Percentiles rank a stretch among this genome's conserved stretches.
Conservation (phyloP, 2,329 filamentous ascomycete genomes). For the Chrysoporthe austroafricana region DNA sequence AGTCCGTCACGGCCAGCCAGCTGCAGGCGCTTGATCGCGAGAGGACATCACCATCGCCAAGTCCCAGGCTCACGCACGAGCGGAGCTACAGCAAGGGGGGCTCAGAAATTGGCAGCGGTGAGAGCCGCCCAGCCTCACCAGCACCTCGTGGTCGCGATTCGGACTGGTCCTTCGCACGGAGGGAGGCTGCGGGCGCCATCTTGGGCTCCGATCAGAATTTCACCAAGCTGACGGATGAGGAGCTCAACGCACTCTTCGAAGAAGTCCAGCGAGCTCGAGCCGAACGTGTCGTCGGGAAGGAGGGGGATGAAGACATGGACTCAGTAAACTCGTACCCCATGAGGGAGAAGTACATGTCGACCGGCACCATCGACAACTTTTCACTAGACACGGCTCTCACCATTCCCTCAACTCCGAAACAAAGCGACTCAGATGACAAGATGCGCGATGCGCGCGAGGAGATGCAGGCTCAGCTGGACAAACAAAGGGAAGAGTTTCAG, state of each 20-base stretch:
- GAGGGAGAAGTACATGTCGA: constrained; percentile 94
- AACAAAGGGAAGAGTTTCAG: constrained; percentile 81
- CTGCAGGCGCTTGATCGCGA: constrained; percentile 59
- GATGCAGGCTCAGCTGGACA: constrained; percentile 81
- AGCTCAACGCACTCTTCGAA: constrained; percentile 90
- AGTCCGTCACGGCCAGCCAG: constrained; percentile 72
- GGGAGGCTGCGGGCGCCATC: constrained; percentile 90
- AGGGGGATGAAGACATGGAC: constrained; percentile 87
- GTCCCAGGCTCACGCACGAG: constrained; percentile 69
- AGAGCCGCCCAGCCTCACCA: constrained; percentile 80
- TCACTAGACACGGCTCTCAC: constrained; percentile 93
- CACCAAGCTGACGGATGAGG: constrained; percentile 86
- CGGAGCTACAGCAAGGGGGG: constrained; percentile 76
- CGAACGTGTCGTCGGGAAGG: constrained; percentile 70
- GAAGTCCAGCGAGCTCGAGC: constrained; percentile 89
- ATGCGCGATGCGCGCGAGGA: constrained; percentile 77
- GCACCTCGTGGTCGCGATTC: constrained; percentile 76
- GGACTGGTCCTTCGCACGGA: constrained; percentile 91
- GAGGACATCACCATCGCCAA: constrained; percentile 57
- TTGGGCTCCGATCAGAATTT: constrained; percentile 92
- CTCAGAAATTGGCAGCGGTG: constrained; percentile 74
- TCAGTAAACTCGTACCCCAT: constrained; percentile 86
- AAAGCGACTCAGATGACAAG: constrained; percentile 74
- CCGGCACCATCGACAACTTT: constrained; percentile 92
- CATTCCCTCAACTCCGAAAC: constrained; percentile 88